Conservation (phyloP, 208 protist genomes). For the Endotrypanum monterogeii region DNA sequence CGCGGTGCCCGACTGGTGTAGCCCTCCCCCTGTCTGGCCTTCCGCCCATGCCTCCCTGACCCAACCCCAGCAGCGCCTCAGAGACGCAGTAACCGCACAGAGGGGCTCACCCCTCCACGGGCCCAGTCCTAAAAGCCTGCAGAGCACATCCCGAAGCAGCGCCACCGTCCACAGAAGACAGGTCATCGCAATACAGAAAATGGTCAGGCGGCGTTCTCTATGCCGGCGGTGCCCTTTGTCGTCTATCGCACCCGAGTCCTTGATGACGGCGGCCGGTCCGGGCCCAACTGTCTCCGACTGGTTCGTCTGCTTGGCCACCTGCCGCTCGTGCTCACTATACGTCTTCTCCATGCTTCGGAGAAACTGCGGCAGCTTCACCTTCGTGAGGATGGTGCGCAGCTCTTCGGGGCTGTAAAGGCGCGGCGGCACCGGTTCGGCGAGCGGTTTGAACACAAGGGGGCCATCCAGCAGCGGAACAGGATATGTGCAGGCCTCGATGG, state of each 20-base stretch:
- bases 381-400: conserved; percentile 13
- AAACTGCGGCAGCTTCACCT: conserved; percentile 24
- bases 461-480: conserved; percentile 18
- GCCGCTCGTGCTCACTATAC: conserved; percentile 1
- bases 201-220: conserved; percentile 5
- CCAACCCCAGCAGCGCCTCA: not conserved
- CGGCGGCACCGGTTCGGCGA: conserved; percentile 23
- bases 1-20: not conserved
- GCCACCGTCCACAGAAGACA: conserved; percentile 23
- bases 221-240: not conserved
- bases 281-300: no score
- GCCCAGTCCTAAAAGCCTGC: conserved; percentile 4
- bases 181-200: conserved; percentile 10
- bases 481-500: conserved; percentile 7
- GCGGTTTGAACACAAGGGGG: conserved; percentile 19
- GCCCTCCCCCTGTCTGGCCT: not conserved
- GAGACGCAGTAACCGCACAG: not conserved
- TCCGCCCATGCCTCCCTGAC: not conserved
- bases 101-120: conserved; percentile 12
- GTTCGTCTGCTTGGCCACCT: not conserved
- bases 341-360: conserved; percentile 27
- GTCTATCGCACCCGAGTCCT: not conserved
- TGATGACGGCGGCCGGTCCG: not conserved
- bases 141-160: conserved; percentile 28
- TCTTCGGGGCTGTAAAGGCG: conserved; percentile 17